Conservation (phyloP, 163 green algal genomes). For the Scenedesmus sp. region DNA sequence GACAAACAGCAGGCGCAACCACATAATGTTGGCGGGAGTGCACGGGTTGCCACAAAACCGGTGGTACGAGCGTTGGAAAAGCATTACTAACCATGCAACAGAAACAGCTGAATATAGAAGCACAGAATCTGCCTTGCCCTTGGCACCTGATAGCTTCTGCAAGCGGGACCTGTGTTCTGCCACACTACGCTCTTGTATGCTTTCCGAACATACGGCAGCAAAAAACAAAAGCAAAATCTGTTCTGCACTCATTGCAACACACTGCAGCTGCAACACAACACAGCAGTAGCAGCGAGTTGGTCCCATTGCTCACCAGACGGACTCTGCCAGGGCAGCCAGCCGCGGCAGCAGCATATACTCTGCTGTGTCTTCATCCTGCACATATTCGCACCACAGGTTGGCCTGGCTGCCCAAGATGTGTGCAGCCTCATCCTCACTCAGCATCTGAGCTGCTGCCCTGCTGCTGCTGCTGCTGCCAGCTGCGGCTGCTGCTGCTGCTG, state of each 20-base stretch:
- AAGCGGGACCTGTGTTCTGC: not conserved
- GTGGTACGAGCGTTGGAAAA: no score
- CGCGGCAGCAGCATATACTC: constrained; percentile 85
- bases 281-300: not conserved
- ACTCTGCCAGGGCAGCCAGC: constrained; percentile 73
- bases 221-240: not conserved
- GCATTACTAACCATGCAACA: not conserved
- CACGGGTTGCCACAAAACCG: not conserved
- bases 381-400: constrained; percentile 82
- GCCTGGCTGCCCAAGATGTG: constrained; percentile 67
- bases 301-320: constrained; percentile 67
- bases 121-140: not conserved
- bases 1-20: not conserved
- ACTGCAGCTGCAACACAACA: not conserved
- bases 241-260: not conserved
- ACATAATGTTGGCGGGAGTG: not conserved
- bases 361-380: constrained; percentile 68
- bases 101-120: not conserved
- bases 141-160: no score
- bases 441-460: not conserved
- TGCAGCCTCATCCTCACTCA: constrained; percentile 34
- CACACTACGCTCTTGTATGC: not conserved
- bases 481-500: not conserved
- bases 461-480: not conserved
- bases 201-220: not conserved